Percentiles rank a stretch among this genome's conserved stretches.
Evolutionary conservation across 805 yeast species (phyloP).

Genomic region (Starmerella potacharoeniae): DNA sequence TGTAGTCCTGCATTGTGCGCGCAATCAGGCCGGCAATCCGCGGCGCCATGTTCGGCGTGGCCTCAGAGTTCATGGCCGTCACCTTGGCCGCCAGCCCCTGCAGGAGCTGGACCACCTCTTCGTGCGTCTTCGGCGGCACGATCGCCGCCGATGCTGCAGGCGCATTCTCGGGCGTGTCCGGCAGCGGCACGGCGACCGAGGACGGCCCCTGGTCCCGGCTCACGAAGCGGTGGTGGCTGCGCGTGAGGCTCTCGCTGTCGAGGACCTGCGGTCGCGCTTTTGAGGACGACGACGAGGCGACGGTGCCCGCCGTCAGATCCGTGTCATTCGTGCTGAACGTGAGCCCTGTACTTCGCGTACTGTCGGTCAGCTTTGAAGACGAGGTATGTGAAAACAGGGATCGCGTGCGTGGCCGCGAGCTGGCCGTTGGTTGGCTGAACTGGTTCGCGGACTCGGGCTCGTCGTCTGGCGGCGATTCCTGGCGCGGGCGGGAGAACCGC

Average conservation of each 20-base stretch:
- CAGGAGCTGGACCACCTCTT: background rate
- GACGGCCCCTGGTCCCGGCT: background rate
- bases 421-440: slow-evolving; percentile 1
- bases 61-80: background rate
- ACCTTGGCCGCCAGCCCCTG: background rate
- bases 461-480: background rate
- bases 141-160: background rate
- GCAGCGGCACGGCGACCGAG: background rate
- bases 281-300: background rate
- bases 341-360: slow-evolving; percentile 4
- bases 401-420: background rate
- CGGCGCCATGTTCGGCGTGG: background rate
- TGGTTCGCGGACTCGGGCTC: slow-evolving; percentile 1
- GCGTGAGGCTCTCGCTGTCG: background rate
- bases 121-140: background rate
- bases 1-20: slow-evolving; percentile 11
- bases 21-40: slow-evolving; percentile 1
- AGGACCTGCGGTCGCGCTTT: slow-evolving; percentile 1
- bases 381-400: slow-evolving; percentile 6
- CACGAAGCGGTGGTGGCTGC: background rate
- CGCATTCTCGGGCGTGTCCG: background rate
- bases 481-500: slow-evolving; percentile 2
- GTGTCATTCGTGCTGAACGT: slow-evolving; percentile 8
- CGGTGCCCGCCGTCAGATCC: slow-evolving; percentile 1
- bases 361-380: background rate